Percentiles rank a stretch among this genome's conserved stretches.
Evolutionary conservation across 345 rosid species (phyloP).

Genomic region (Eutrema yunnanense): DNA sequence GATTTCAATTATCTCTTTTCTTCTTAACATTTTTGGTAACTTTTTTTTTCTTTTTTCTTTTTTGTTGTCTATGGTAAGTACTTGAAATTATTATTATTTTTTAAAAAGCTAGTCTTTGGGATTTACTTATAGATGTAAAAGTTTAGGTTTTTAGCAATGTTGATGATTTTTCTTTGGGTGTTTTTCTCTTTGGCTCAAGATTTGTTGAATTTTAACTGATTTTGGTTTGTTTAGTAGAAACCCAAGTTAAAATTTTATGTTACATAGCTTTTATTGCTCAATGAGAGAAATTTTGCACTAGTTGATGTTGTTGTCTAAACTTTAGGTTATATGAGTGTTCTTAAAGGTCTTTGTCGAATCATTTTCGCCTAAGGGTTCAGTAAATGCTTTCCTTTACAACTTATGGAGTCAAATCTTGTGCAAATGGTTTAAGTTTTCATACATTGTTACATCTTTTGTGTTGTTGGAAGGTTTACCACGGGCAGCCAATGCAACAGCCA

Average conservation of each 20-base stretch:
- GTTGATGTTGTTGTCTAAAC: background rate
- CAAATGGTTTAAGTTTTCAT: background rate
- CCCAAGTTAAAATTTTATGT: background rate
- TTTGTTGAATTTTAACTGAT: background rate
- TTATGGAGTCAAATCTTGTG: background rate
- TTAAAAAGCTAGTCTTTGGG: background rate
- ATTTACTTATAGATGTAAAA: background rate
- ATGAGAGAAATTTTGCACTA: background rate
- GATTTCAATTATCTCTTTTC: background rate
- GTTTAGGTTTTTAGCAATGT: background rate
- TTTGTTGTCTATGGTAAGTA: background rate
- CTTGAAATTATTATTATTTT: background rate
- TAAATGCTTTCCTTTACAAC: background rate
- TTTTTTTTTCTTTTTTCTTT: background rate
- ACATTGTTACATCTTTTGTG: background rate
- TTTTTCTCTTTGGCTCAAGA: background rate
- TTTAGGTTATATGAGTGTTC: background rate
- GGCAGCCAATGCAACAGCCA: slow-evolving; percentile 73
- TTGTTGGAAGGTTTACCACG: slow-evolving; percentile 68
- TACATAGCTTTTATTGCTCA: background rate
- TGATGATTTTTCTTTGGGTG: background rate
- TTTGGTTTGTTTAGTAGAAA: background rate
- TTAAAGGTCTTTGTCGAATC: background rate
- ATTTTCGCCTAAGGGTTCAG: background rate
- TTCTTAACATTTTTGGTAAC: background rate